Percentiles rank a stretch among this genome's conserved stretches.
Conservation (phyloP, 2,329 filamentous ascomycete genomes). For the Aureobasidium sp. region DNA sequence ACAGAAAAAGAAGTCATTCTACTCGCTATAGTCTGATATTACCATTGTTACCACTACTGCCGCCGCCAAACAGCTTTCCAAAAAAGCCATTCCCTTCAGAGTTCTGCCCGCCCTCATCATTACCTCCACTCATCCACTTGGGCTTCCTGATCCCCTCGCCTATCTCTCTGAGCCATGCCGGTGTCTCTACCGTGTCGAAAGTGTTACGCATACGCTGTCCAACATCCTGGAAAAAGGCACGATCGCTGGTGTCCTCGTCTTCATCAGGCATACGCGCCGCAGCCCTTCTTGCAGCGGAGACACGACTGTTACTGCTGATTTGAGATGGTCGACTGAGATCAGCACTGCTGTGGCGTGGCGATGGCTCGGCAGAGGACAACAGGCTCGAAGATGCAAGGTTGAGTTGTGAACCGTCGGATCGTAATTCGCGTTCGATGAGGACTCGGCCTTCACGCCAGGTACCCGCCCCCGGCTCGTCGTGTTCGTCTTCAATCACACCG, state of each 20-base stretch:
- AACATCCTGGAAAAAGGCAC: constrained; percentile 73
- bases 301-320: constrained; percentile 5
- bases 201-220: constrained; percentile 87
- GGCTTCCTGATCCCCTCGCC: constrained; percentile 65
- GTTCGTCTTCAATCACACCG: constrained; percentile 64
- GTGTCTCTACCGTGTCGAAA: constrained; percentile 72
- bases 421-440: constrained; percentile 74
- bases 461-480: constrained; percentile 59
- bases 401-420: constrained; percentile 36
- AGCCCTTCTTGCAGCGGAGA: constrained; percentile 5
- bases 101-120: constrained; percentile 16
- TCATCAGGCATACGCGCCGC: constrained; percentile 25
- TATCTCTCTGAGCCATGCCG: constrained; percentile 73
- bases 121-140: constrained; percentile 65
- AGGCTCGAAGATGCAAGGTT: constrained; percentile 24
- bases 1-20: background rate
- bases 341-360: constrained; percentile 12
- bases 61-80: constrained; percentile 28
- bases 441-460: constrained; percentile 89
- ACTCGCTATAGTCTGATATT: constrained; percentile 8
- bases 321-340: constrained; percentile 17
- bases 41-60: constrained; percentile 17
- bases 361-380: constrained; percentile 4
- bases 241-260: constrained; percentile 57
- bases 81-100: constrained; percentile 21